Conservation (phyloP, 805 yeast species). For the Myxozyma vanderwaltii region DNA sequence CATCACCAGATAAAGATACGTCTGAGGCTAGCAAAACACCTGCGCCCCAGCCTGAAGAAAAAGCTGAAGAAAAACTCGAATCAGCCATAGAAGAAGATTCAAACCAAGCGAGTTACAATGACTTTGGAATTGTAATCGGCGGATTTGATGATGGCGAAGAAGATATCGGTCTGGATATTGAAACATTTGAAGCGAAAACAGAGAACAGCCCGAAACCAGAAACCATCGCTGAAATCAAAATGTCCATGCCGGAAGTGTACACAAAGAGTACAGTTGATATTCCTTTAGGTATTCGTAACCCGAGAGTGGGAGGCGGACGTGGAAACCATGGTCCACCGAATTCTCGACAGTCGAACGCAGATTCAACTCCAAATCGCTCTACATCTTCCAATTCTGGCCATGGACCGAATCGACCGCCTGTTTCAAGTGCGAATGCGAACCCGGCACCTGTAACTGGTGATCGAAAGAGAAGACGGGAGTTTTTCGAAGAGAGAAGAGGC, state of each 20-base stretch:
- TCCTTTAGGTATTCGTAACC: background rate
- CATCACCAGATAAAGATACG: background rate
- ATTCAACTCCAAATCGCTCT: background rate
- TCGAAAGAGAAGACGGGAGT: conserved; percentile 18
- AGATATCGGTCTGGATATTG: conserved; percentile 7
- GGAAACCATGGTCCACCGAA: background rate
- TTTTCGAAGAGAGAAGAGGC: conserved; percentile 8
- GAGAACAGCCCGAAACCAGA: background rate
- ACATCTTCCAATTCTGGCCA: background rate
- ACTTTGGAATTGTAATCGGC: conserved; percentile 26
- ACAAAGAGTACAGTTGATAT: background rate
- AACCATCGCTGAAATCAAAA: background rate
- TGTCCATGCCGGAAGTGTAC: conserved; percentile 16
- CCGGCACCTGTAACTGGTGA: background rate
- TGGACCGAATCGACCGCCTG: background rate
- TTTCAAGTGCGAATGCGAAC: background rate
- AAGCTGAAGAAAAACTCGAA: background rate
- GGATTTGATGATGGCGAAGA: conserved; percentile 19
- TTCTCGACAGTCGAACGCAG: background rate
- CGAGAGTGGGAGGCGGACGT: background rate
- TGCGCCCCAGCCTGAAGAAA: background rate
- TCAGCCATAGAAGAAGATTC: background rate
- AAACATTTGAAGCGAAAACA: background rate
- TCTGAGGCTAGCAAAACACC: background rate
- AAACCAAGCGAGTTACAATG: conserved; percentile 3